Base-by-base conservation (phyloP, 2,329 filamentous ascomycete genomes). In the Microsporum audouinii region DNA sequence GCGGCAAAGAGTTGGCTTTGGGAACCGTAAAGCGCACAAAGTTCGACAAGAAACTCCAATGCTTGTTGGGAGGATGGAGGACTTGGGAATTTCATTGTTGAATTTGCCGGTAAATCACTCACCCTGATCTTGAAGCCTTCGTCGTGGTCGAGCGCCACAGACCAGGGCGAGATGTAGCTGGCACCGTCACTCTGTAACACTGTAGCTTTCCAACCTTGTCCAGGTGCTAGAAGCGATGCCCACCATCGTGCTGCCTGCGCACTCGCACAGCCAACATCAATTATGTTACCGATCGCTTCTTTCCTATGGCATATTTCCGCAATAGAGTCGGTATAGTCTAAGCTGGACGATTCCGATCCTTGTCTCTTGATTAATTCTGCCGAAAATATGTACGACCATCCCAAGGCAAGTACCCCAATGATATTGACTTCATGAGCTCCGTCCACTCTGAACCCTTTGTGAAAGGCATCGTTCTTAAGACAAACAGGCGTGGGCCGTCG, bases 351-450 rank as follows among this genome's bases (percentile, higher is more conserved):
- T 34, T 33, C 43, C 43, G 31, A 36, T 39, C 43, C 47, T 41
- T 60, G 58, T 41, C 43, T 53, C 49, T 60, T 31, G 17, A 51
- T 38, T 12, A 51, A 41, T 55, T 29, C 33, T 38, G 58, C 58
- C 43, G 58, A 49, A 60, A 60, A 55, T 53, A 55, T 55, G 49
- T 60, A 60, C n/a, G 47, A 31, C 47, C 58, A 60, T 38, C 58
- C 58, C 47, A 60, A 55, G 29, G 58, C 58, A 29, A 60, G 43
- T 60, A 41, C 38, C 45, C 58, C 58, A 17, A 60, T 53, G 45
- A 53, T 38, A 60, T 41, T 60, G 17, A 31, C 34, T 33, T 36
- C 47, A 51, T 14, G 38, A 29, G 31, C n/a, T 49, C 43, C 43
- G 31, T 27, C 34, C 29, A 39, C 23, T 34, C 47, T 29, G 49